These are phyloP conservation scores for Podospora pseudopauciseta DNA, from an alignment of 495 filamentous ascomycete genomes.

Conservation along the genomic window DNA sequence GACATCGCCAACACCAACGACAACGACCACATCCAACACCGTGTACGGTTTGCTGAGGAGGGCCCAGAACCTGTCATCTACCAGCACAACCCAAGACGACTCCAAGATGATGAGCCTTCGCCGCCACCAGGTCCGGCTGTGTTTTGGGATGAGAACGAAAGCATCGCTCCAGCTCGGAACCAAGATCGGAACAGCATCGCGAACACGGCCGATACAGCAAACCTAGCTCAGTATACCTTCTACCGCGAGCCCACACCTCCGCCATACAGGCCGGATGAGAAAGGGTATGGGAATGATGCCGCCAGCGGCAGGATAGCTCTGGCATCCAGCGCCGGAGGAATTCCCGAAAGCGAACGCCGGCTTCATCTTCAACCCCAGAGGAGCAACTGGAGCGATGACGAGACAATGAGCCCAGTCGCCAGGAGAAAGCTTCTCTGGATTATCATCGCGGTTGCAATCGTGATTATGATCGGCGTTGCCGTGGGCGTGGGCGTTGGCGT, in stretches of 20 bases:
- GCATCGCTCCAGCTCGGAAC: conserved; percentile 10
- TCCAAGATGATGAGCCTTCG: not conserved
- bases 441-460: conserved; percentile 21
- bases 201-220: conserved; percentile 10
- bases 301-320: conserved; percentile 3
- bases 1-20: conserved; percentile 12
- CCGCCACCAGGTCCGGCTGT: conserved; percentile 20
- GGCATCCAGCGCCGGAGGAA: conserved; percentile 1
- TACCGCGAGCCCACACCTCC: conserved; percentile 37
- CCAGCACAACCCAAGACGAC: conserved; percentile 10
- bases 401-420: conserved; percentile 16
- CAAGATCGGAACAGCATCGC: conserved; percentile 11
- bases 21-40: conserved; percentile 10
- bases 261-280: conserved; percentile 22
- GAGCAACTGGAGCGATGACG: conserved; percentile 16
- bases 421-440: conserved; percentile 33
- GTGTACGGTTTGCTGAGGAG: conserved; percentile 31
- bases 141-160: conserved; percentile 30
- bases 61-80: conserved; percentile 14
- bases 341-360: conserved; percentile 3
- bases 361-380: conserved; percentile 10
- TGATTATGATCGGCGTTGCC: conserved; percentile 33
- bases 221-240: conserved; percentile 32
- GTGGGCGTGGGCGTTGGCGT: conserved; percentile 42
- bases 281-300: conserved; percentile 11